These are phyloP conservation scores for Lepiota venenata DNA, from an alignment of 768 basidiomycete genomes.

Conservation along the genomic window DNA sequence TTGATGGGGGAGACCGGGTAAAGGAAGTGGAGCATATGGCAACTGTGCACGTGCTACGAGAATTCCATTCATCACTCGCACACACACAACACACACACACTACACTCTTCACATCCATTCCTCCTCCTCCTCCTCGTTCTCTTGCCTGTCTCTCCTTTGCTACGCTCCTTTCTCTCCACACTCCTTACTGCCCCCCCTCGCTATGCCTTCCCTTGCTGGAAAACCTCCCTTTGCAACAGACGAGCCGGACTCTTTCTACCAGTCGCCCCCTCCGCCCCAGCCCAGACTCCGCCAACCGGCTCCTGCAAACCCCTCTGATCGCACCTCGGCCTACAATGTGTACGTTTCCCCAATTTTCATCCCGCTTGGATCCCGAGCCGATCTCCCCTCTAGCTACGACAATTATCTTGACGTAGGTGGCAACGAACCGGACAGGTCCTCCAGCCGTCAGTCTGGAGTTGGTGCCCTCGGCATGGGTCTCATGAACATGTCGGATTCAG, in stretches of 20 bases:
- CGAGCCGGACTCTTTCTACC: conserved; percentile 60
- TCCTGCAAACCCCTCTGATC: conserved; percentile 48
- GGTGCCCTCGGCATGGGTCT: conserved; percentile 42
- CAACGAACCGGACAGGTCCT: conserved; percentile 18
- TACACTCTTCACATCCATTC: neutral
- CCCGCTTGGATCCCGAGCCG: neutral
- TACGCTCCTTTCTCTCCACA: conserved; percentile 6
- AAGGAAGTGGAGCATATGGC: conserved; percentile 4
- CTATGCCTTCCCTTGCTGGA: conserved; percentile 51
- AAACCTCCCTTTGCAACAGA: conserved; percentile 68
- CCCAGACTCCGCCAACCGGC: conserved; percentile 39
- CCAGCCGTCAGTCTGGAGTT: conserved; percentile 29
- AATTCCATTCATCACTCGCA: too few species aligned
- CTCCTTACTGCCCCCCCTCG: conserved; percentile 7
- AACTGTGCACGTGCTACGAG: conserved; percentile 4
- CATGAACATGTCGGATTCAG: conserved; percentile 22
- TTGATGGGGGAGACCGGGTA: neutral
- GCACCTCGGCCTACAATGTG: conserved; percentile 67
- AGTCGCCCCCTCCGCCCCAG: conserved; percentile 35
- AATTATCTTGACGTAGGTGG: conserved; percentile 43
- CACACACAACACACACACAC: neutral
- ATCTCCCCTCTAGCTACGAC: conserved; percentile 49
- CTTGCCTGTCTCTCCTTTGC: conserved; percentile 11
- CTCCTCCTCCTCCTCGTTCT: neutral
- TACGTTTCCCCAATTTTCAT: conserved; percentile 34